These are phyloP conservation scores for Cucumis melo DNA, from an alignment of 306 rosid genomes.

Conservation along the genomic window DNA sequence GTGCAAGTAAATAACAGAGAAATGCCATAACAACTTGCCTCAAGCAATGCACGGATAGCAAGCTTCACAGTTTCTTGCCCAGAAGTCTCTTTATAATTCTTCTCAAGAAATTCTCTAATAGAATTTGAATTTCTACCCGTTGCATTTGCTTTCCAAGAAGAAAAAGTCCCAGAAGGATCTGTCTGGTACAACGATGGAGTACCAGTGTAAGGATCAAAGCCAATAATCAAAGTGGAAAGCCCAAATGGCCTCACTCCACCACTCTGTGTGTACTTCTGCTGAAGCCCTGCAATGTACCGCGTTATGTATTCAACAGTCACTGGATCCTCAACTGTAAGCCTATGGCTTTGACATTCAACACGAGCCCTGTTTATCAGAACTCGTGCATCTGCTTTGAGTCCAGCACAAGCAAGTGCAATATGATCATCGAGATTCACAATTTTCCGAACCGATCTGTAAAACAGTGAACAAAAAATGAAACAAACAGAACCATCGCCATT, in stretches of 20 bases:
- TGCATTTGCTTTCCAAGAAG: constrained; percentile 95
- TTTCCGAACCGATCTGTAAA: constrained; percentile 38
- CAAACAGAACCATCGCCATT: background rate
- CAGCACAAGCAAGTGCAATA: constrained; percentile 88
- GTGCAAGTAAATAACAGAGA: background rate
- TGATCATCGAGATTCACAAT: constrained; percentile 46
- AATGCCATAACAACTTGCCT: constrained; percentile 22
- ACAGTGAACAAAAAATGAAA: constrained; percentile 1
- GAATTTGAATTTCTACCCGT: constrained; percentile 96
- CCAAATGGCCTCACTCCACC: constrained; percentile 98
- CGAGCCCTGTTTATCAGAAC: constrained; percentile 81
- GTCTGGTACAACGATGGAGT: constrained; percentile 79
- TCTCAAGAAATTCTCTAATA: constrained; percentile 84
- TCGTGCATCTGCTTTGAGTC: constrained; percentile 96
- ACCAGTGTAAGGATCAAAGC: constrained; percentile 73
- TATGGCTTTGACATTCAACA: constrained; percentile 88
- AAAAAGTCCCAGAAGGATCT: constrained; percentile 95
- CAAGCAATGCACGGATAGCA: constrained; percentile 61
- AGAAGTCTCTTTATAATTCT: constrained; percentile 75
- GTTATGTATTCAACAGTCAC: constrained; percentile 90
- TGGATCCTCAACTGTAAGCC: constrained; percentile 93
- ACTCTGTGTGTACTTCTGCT: constrained; percentile 96
- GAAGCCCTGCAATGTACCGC: constrained; percentile 91
- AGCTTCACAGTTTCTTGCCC: constrained; percentile 52
- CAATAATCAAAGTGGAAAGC: constrained; percentile 87